Evolutionary conservation across 73 alveolate species (phyloP).

Genomic region (Blepharisma stoltei): DNA sequence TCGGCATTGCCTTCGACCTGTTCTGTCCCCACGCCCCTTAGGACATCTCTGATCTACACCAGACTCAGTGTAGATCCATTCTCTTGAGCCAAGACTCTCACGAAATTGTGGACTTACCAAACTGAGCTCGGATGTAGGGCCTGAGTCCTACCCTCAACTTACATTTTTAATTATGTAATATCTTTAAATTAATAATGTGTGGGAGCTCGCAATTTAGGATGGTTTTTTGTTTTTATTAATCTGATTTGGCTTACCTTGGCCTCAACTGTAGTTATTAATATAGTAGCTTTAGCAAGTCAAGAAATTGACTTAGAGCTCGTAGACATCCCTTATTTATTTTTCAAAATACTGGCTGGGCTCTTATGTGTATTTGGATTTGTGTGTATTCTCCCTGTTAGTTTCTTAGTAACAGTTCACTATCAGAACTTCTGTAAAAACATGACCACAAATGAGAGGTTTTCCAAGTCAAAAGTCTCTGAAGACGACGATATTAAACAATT

Average conservation of each 20-base stretch:
- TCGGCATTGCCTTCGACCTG: too few relatives aligned
- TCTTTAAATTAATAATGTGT: conserved; percentile 77
- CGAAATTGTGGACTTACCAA: too few relatives aligned
- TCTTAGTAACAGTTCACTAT: background rate
- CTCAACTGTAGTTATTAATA: background rate
- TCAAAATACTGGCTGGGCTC: background rate
- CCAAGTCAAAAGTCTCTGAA: background rate
- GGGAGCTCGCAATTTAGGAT: conserved; percentile 41
- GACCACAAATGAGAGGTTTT: conserved; percentile 23
- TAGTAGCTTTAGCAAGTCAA: background rate
- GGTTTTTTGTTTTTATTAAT: conserved; percentile 23
- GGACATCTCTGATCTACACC: too few relatives aligned
- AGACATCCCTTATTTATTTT: too few relatives aligned
- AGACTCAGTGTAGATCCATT: too few relatives aligned
- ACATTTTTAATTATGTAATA: too few relatives aligned
- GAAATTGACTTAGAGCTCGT: too few relatives aligned
- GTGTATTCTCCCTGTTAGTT: background rate
- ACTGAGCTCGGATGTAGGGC: too few relatives aligned
- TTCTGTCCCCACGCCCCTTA: too few relatives aligned
- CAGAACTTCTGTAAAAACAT: background rate
- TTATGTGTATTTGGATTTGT: background rate
- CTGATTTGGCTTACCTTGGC: background rate
- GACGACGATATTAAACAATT: too few relatives aligned
- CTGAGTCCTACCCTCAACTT: too few relatives aligned
- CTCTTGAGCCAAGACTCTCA: too few relatives aligned